A percentile compares a stretch with the other conserved stretches of the same genome.
Conservation (phyloP, 2,329 filamentous ascomycete species). For the Trichoderma simmonsii region DNA sequence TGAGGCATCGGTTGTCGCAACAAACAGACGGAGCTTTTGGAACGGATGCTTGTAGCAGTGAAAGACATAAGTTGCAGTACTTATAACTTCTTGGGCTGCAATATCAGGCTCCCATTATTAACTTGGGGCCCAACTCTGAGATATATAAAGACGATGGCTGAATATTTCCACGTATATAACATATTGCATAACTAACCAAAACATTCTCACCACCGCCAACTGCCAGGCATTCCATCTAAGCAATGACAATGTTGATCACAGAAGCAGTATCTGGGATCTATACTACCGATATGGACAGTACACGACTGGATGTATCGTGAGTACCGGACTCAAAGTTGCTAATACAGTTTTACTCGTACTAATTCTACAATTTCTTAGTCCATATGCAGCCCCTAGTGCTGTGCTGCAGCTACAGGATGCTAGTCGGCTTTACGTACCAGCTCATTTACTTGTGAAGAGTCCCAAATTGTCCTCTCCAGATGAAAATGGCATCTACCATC, state of each 20-base stretch:
- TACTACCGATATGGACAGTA: background rate
- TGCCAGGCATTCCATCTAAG: background rate
- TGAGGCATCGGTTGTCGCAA: background rate
- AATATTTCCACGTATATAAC: too few relatives aligned
- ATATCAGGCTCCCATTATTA: background rate
- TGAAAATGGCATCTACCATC: background rate
- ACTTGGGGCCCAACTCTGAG: background rate
- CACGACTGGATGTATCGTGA: background rate
- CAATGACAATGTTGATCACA: background rate
- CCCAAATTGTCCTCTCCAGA: background rate
- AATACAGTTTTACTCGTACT: background rate
- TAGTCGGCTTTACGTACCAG: constrained; percentile 7
- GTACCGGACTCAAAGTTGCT: background rate
- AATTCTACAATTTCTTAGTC: background rate
- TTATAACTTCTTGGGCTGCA: background rate
- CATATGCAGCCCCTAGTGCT: constrained; percentile 4
- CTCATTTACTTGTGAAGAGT: background rate
- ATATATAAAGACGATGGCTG: background rate
- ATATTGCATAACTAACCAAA: background rate
- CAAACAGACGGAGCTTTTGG: background rate
- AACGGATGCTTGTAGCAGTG: background rate
- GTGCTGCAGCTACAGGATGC: background rate
- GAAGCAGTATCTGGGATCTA: background rate
- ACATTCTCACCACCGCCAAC: background rate
- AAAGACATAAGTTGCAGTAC: background rate